Percentiles rank a stretch among this genome's conserved stretches.
phyloP scores from a whole-genome alignment of 345 rosid genomes.

The Tarenaya hassleriana region DNA sequence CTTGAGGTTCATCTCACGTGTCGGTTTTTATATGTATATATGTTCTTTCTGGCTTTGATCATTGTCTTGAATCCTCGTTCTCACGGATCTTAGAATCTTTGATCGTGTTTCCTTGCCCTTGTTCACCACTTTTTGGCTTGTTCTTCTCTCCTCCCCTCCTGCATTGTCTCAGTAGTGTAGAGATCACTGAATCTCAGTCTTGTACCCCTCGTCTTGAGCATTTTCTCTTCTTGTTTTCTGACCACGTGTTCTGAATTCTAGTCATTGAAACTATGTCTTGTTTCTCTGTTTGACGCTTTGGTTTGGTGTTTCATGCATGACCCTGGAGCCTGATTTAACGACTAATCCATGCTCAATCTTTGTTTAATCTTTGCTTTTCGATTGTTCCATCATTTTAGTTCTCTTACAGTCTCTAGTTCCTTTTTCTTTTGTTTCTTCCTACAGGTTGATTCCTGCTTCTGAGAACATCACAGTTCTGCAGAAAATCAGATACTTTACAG shows the following conservation, averaged over 20 bases:
- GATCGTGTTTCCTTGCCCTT: too few species aligned
- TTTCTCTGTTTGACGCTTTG: too few species aligned
- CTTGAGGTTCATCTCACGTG: slow-evolving; percentile 6
- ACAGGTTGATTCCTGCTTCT: slow-evolving; percentile 28
- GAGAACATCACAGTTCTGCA: background rate
- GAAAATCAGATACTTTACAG: slow-evolving; percentile 20
- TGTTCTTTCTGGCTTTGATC: background rate
- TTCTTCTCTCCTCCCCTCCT: background rate
- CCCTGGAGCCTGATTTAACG: too few species aligned
- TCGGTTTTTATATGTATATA: background rate
- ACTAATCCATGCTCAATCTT: background rate
- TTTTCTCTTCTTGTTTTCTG: background rate
- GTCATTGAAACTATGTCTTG: too few species aligned
- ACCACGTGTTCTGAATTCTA: too few species aligned
- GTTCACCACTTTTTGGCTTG: too few species aligned
- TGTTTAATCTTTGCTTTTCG: slow-evolving; percentile 3
- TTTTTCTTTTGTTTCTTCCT: slow-evolving; percentile 16
- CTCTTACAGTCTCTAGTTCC: slow-evolving; percentile 1
- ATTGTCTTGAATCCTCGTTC: background rate
- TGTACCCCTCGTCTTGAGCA: too few species aligned
- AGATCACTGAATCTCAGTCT: too few species aligned
- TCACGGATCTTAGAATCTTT: background rate
- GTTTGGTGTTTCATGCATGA: too few species aligned
- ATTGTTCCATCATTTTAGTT: background rate
- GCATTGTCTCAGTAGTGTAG: too few species aligned